A percentile compares a stretch with the other conserved stretches of the same genome.
Evolutionary conservation across 805 yeast species (phyloP).

Genomic region (Ascoidea tarda): DNA sequence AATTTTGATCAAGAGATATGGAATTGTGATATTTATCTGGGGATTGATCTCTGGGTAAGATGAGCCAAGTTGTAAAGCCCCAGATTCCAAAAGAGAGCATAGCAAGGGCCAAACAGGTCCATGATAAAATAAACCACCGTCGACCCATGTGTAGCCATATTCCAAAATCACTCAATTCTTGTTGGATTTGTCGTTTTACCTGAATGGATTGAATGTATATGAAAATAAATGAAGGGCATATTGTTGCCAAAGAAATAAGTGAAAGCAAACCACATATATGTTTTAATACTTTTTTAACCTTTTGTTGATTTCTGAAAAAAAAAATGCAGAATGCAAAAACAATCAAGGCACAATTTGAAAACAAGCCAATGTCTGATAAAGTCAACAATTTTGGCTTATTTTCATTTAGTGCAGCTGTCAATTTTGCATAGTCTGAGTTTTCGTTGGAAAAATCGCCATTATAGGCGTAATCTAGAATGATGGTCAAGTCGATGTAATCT

Average conservation of each 20-base stretch:
- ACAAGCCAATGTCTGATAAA: conserved; percentile 17
- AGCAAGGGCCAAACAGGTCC: conserved; percentile 20
- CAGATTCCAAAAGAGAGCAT: conserved; percentile 16
- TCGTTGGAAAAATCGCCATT: conserved; percentile 15
- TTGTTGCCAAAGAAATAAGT: conserved; percentile 19
- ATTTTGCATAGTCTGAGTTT: conserved; percentile 14
- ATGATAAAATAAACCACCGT: conserved; percentile 26
- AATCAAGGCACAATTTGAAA: conserved; percentile 18
- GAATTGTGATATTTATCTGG: background rate
- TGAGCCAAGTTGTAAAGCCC: conserved; percentile 40
- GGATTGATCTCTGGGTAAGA: conserved; percentile 22
- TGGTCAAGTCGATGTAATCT: conserved; percentile 24
- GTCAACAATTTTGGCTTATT: conserved; percentile 18
- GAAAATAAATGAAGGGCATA: conserved; percentile 18
- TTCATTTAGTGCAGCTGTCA: conserved; percentile 10
- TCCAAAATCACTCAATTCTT: conserved; percentile 31
- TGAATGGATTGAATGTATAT: conserved; percentile 17
- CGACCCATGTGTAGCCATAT: conserved; percentile 27
- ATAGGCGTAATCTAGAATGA: conserved; percentile 35
- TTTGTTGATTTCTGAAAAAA: conserved; percentile 17
- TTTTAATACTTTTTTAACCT: conserved; percentile 20
- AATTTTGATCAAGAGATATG: no score
- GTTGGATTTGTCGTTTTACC: conserved; percentile 16
- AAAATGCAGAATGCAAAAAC: conserved; percentile 14
- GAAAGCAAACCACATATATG: conserved; percentile 25